Percentiles rank a stretch among this genome's conserved stretches.
Evolutionary conservation across 495 filamentous ascomycete genomes (phyloP).

Genomic region (Penicillium odoratum): DNA sequence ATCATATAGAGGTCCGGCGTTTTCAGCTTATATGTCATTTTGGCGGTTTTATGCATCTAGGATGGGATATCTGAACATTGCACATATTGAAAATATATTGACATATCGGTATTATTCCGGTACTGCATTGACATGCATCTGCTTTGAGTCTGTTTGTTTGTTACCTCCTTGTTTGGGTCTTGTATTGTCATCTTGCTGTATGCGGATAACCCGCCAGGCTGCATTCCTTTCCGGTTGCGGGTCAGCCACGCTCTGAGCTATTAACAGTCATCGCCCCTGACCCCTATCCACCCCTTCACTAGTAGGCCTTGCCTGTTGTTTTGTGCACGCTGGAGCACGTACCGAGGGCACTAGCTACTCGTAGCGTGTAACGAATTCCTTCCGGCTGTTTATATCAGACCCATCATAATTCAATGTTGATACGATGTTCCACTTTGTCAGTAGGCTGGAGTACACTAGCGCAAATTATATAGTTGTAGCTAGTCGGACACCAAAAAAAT

Average conservation of each 20-base stretch:
- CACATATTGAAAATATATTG: not conserved
- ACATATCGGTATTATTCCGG: not conserved
- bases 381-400: not conserved
- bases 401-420: no score
- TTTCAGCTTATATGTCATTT: not conserved
- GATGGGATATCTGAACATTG: not conserved
- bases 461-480: no score
- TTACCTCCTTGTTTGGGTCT: not conserved
- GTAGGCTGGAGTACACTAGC: no score
- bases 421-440: no score
- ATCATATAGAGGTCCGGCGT: conserved; percentile 11
- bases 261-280: not conserved
- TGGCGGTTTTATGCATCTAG: not conserved
- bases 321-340: no score
- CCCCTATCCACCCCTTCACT: no score
- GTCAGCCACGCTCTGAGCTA: not conserved
- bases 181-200: not conserved
- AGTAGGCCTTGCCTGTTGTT: no score
- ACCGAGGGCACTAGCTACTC: no score
- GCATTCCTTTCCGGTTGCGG: conserved; percentile 10
- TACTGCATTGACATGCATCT: conserved; percentile 2
- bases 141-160: not conserved
- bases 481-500: no score
- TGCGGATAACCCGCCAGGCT: conserved; percentile 1
- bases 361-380: not conserved